These are phyloP conservation scores for Mrakia frigida DNA, from an alignment of 768 basidiomycete genomes.

Conservation along the genomic window DNA sequence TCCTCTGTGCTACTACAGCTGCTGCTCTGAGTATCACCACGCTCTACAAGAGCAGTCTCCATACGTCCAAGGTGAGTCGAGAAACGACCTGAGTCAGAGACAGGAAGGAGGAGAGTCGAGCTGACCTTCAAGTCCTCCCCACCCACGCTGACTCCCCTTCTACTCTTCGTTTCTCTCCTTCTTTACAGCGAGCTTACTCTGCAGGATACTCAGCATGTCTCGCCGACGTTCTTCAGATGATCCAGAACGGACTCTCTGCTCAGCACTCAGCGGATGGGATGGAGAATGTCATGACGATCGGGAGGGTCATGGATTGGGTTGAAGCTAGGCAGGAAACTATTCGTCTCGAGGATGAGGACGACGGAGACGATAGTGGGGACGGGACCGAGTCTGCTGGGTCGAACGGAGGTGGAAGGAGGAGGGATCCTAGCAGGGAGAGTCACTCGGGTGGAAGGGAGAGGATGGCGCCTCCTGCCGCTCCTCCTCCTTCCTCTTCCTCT, in stretches of 20 bases:
- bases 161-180: slow-evolving; percentile 14
- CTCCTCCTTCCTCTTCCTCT: neutral
- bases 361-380: neutral
- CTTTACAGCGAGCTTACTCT: slow-evolving; percentile 20
- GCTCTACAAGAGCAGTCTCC: slow-evolving; percentile 35
- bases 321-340: slow-evolving; percentile 36
- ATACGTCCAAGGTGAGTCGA: slow-evolving; percentile 36
- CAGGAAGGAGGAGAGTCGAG: slow-evolving; percentile 13
- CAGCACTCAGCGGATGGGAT: slow-evolving; percentile 31
- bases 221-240: slow-evolving; percentile 36
- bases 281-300: slow-evolving; percentile 34
- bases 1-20: slow-evolving; percentile 15
- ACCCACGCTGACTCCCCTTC: slow-evolving; percentile 20
- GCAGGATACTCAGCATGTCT: slow-evolving; percentile 33
- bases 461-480: neutral
- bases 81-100: neutral
- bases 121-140: slow-evolving; percentile 19
- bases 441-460: slow-evolving; percentile 1
- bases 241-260: slow-evolving; percentile 34
- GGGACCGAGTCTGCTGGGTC: neutral
- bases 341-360: slow-evolving; percentile 30
- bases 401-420: neutral
- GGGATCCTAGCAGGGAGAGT: neutral
- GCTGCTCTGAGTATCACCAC: slow-evolving; percentile 37
- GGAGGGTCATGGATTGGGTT: slow-evolving; percentile 37